Conservation (phyloP, 208 protist genomes). For the Blechomonas ayalai region DNA sequence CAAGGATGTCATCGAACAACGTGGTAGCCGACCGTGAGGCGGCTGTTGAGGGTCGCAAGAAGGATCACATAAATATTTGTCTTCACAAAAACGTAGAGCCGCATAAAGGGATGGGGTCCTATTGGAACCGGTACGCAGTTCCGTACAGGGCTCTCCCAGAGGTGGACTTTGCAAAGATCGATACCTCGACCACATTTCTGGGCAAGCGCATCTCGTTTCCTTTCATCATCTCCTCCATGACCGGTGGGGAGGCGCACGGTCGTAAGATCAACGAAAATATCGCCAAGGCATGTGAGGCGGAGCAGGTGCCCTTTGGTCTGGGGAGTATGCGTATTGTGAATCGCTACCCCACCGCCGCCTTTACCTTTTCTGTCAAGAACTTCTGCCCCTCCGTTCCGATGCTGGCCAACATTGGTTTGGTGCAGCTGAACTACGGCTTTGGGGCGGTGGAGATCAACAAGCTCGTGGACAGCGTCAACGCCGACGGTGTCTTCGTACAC, state of each 20-base stretch:
- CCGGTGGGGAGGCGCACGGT: constrained; percentile 83
- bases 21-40: constrained; percentile 62
- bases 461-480: constrained; percentile 67
- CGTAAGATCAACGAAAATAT: constrained; percentile 89
- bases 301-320: constrained; percentile 83
- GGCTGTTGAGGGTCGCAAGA: constrained; percentile 68
- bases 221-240: constrained; percentile 89
- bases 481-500: constrained; percentile 88
- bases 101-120: constrained; percentile 38
- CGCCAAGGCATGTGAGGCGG: constrained; percentile 81
- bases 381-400: constrained; percentile 84
- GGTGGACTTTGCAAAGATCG: constrained; percentile 69
- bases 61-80: constrained; percentile 90
- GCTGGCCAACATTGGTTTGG: constrained; percentile 89
- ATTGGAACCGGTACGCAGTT: constrained; percentile 76
- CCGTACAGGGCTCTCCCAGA: constrained; percentile 86
- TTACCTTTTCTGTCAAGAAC: constrained; percentile 87
- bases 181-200: constrained; percentile 68
- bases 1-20: too few species aligned
- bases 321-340: constrained; percentile 90
- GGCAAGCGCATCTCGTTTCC: constrained; percentile 74
- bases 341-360: constrained; percentile 63
- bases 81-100: constrained; percentile 80
- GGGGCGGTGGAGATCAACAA: constrained; percentile 77
- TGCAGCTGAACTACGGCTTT: constrained; percentile 92